Percentiles rank a stretch among this genome's conserved stretches.
Conservation (phyloP, 2,329 filamentous ascomycete genomes). For the Alternaria rosae region DNA sequence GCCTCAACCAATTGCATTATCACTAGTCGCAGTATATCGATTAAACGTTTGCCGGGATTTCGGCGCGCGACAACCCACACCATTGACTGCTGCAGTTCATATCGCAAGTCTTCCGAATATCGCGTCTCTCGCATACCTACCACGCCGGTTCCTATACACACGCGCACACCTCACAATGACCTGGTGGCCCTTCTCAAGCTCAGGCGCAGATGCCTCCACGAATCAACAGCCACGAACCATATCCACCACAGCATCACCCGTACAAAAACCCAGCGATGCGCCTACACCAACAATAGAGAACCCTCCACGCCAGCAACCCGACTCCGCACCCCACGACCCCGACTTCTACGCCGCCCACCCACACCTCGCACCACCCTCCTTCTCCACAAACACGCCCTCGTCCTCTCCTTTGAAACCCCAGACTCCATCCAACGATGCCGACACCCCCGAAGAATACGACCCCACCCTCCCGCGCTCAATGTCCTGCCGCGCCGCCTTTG, state of each 20-base stretch:
- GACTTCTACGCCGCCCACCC: constrained; percentile 63
- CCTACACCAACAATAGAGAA: constrained; percentile 14
- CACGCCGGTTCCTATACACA: not conserved
- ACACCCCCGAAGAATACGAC: constrained; percentile 25
- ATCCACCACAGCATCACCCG: not conserved
- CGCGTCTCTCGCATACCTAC: not conserved
- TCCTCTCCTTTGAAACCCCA: constrained; percentile 14
- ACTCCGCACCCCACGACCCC: constrained; percentile 56
- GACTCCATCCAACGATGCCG: constrained; percentile 1
- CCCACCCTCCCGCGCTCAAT: constrained; percentile 74
- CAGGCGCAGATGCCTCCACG: constrained; percentile 20
- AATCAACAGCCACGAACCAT: constrained; percentile 24
- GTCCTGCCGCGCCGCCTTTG: constrained; percentile 90
- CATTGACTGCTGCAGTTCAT: not conserved
- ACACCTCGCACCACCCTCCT: constrained; percentile 51
- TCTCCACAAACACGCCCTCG: constrained; percentile 21
- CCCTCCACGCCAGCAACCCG: constrained; percentile 7
- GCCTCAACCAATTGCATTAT: not conserved
- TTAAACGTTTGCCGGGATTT: not conserved
- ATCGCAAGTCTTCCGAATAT: not conserved
- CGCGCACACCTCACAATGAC: constrained; percentile 20
- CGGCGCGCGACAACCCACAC: not conserved
- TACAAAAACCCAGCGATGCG: constrained; percentile 17
- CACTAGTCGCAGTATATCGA: not conserved
- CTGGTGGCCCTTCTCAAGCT: constrained; percentile 35